Conservation (phyloP, 1,284 basidiomycete species). For the Ceratobasidium sp. region DNA sequence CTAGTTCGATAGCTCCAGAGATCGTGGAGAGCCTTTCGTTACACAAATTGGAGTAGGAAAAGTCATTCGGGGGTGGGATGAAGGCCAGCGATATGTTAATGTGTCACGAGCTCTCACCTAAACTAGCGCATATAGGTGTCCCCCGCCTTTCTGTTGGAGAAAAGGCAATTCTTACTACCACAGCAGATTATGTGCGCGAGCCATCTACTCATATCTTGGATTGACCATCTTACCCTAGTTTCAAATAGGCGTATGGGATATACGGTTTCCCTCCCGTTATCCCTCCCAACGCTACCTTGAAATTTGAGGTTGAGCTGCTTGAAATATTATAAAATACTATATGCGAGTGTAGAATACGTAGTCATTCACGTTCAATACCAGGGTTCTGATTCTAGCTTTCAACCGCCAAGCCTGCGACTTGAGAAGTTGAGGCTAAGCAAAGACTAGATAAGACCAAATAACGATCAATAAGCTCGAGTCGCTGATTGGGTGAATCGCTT, state of each 20-base stretch:
- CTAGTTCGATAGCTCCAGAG: constrained; percentile 56
- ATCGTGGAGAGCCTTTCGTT: constrained; percentile 70
- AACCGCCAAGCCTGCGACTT: too few relatives aligned
- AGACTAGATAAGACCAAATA: too few relatives aligned
- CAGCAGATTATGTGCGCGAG: constrained; percentile 75
- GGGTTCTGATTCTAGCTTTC: too few relatives aligned
- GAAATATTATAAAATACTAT: constrained; percentile 42
- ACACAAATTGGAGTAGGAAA: constrained; percentile 83
- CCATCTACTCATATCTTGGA: neutral
- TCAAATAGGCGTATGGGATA: constrained; percentile 49
- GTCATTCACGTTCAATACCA: too few relatives aligned
- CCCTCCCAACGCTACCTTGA: constrained; percentile 52
- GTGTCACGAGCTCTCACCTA: neutral
- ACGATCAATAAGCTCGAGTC: too few relatives aligned
- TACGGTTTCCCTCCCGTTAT: constrained; percentile 50
- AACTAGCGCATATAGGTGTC: constrained; percentile 66
- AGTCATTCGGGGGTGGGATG: constrained; percentile 93
- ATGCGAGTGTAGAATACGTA: neutral
- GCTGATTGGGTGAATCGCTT: neutral
- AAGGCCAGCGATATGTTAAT: constrained; percentile 67
- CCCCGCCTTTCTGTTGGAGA: constrained; percentile 80
- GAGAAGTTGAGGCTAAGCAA: too few relatives aligned
- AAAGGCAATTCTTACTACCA: constrained; percentile 77
- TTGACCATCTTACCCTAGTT: neutral
- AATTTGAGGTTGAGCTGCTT: constrained; percentile 53